Conservation (phyloP, 495 filamentous ascomycete species). For the Neurospora intermedia region DNA sequence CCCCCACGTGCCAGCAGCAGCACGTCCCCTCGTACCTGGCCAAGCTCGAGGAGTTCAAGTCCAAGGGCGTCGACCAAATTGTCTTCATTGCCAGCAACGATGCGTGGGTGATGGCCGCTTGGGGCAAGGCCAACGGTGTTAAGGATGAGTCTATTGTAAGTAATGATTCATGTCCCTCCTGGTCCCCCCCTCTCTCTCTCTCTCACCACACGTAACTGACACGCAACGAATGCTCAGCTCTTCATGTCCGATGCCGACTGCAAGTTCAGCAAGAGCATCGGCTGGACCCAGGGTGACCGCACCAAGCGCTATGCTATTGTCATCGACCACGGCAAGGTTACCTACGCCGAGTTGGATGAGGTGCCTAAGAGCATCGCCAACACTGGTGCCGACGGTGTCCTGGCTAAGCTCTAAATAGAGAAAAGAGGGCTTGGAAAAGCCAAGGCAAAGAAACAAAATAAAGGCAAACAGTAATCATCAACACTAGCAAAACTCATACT, state of each 20-base stretch:
- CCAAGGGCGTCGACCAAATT: slow-evolving; percentile 79
- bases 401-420: slow-evolving; percentile 49
- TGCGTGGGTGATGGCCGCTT: slow-evolving; percentile 86
- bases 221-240: slow-evolving; percentile 39
- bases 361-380: slow-evolving; percentile 57
- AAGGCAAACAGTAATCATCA: not conserved
- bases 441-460: not conserved
- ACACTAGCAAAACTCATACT: not conserved
- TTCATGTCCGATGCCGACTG: slow-evolving; percentile 75
- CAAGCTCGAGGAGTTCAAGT: slow-evolving; percentile 59
- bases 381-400: slow-evolving; percentile 63
- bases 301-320: slow-evolving; percentile 77
- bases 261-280: slow-evolving; percentile 69
- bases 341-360: slow-evolving; percentile 74
- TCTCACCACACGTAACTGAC: slow-evolving; percentile 3
- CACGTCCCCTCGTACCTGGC: slow-evolving; percentile 82
- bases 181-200: not conserved
- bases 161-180: slow-evolving; percentile 6
- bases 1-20: slow-evolving; percentile 77
- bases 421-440: not conserved
- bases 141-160: slow-evolving; percentile 69
- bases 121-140: slow-evolving; percentile 87
- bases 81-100: slow-evolving; percentile 85
- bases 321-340: slow-evolving; percentile 82
- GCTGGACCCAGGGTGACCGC: slow-evolving; percentile 68